Evolutionary conservation across 148 eudicot species (phyloP).

Genomic region (Cornus kousa): DNA sequence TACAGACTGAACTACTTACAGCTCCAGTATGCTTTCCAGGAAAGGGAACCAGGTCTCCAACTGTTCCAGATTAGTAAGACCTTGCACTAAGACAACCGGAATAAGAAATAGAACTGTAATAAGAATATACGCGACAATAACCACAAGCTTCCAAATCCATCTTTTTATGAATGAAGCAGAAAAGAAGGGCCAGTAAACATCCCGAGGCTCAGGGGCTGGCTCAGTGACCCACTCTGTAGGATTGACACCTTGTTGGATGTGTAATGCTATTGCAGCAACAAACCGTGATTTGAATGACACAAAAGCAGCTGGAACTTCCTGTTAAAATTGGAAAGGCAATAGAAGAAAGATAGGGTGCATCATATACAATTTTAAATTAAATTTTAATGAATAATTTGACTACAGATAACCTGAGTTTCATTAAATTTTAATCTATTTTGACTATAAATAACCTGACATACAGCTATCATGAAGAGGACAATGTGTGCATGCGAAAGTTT

Average conservation of each 20-base stretch:
- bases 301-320: slow-evolving; percentile 94
- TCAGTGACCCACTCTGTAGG: slow-evolving; percentile 91
- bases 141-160: slow-evolving; percentile 69
- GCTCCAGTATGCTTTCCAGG: slow-evolving; percentile 45
- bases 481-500: not conserved
- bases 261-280: slow-evolving; percentile 64
- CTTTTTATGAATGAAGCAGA: slow-evolving; percentile 59
- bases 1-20: slow-evolving; percentile 46
- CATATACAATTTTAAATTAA: slow-evolving; percentile 2
- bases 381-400: not conserved
- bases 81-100: slow-evolving; percentile 81
- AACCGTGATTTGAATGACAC: slow-evolving; percentile 80
- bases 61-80: slow-evolving; percentile 78
- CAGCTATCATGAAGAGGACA: not conserved
- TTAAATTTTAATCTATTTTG: no score
- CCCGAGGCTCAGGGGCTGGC: slow-evolving; percentile 81
- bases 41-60: slow-evolving; percentile 76
- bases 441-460: no score
- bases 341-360: not conserved
- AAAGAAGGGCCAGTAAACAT: slow-evolving; percentile 93
- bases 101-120: slow-evolving; percentile 65
- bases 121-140: slow-evolving; percentile 36
- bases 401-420: no score
- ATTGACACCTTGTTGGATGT: slow-evolving; percentile 68
- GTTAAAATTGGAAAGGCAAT: not conserved